Evolutionary conservation across 495 filamentous ascomycete species (phyloP), one percentile per base, ranked within the genome.

Genomic region (Penicillium robsamsonii): DNA sequence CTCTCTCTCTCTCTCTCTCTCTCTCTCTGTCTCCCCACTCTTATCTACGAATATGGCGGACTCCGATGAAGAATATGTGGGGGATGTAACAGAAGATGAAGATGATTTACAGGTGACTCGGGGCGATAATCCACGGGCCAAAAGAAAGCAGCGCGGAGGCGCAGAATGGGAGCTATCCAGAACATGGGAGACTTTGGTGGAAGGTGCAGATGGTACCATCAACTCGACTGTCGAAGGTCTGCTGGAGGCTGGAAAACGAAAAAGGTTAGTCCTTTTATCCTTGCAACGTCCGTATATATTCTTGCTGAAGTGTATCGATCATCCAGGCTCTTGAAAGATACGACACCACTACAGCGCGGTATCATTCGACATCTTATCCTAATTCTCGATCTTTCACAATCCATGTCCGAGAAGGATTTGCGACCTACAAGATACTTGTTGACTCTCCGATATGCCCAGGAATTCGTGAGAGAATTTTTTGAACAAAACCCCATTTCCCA

Each of bases 401-500:
- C 92, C 18, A 98, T 98, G 94, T 73, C 82, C 13, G 94, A 97
- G 72, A 97, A 97, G 70, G 94, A 98, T 62, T 78, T 97, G 31
- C 84, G 90, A 13, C 94, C 94, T 6, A 96, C 83, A 18, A 83
- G 93, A 31, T 91, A 93, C 69, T 81, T 90, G 41, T 79, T 96
- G 37, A 86, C 86, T 9, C 80, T 97, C 56, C 86, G 86, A 61
- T 95, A 92, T 75, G 89, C 92, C 44, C 81, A 87, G 57, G 87
- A 90, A 56, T 97, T 96, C 68, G 87, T 97, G 37, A 81, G 85
- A 44, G 95, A 97, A 61, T 98, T 91, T 73, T 98, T 97, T 68
- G 93, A 97, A 70, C 94, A 98, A 70, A 98, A 98, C 57, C 94
- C 94, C n/a, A 97, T 98, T 69, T 94, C 90, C 29, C 95, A 98